These are phyloP conservation scores for Claviceps humidiphila DNA, from an alignment of 2,329 filamentous ascomycete genomes.

Conservation along the genomic window DNA sequence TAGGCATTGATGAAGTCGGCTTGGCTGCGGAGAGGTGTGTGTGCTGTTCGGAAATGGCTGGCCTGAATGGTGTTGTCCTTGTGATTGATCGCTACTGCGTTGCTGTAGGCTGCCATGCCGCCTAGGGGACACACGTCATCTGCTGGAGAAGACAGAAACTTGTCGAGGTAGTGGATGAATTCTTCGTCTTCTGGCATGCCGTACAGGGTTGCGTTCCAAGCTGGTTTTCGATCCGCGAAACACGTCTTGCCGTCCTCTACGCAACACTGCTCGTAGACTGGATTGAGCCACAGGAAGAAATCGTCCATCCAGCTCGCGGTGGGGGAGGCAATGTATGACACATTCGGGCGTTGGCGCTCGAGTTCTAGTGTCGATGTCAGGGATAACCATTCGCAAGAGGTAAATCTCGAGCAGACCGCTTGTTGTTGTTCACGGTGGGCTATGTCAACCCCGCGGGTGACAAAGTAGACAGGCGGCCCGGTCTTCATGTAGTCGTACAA, in stretches of 20 bases:
- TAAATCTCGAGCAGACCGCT: conserved; percentile 81
- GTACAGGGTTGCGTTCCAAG: conserved; percentile 78
- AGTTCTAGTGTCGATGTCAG: conserved; percentile 85
- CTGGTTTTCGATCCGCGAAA: conserved; percentile 62
- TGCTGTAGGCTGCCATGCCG: conserved; percentile 75
- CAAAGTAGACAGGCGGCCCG: conserved; percentile 92
- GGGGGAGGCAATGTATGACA: conserved; percentile 78
- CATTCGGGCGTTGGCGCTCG: conserved; percentile 76
- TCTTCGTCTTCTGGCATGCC: conserved; percentile 93
- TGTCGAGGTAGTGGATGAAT: conserved; percentile 73
- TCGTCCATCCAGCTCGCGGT: conserved; percentile 96
- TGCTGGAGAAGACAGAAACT: conserved; percentile 71
- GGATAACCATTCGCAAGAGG: conserved; percentile 72
- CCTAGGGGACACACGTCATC: conserved; percentile 76
- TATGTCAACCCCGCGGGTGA: conserved; percentile 68
- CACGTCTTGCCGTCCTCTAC: conserved; percentile 59
- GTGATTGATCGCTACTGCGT: conserved; percentile 67
- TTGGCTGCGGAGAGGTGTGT: conserved; percentile 77
- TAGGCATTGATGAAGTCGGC: conserved; percentile 89
- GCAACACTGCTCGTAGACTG: conserved; percentile 58
- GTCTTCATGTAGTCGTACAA: conserved; percentile 83
- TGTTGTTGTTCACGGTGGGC: conserved; percentile 66
- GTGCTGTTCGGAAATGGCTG: conserved; percentile 83
- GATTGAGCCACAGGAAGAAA: conserved; percentile 94
- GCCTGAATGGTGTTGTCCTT: conserved; percentile 57